These are phyloP conservation scores for Gentiana straminea DNA, from an alignment of 257 asterid species.

Conservation along the genomic window DNA sequence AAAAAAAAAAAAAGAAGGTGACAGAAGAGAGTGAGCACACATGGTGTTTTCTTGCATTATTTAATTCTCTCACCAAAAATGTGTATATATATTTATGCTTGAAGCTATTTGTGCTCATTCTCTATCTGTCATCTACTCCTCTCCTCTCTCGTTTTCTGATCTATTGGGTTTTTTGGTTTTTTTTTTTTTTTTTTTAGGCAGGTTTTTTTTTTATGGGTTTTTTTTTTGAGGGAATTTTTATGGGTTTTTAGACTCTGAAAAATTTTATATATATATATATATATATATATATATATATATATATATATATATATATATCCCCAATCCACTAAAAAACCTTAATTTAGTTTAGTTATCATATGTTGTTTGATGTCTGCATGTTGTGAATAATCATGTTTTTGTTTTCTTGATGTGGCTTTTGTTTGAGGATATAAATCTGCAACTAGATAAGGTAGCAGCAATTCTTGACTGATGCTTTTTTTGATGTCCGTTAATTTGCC, in stretches of 20 bases:
- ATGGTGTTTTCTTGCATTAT: conserved; percentile 73
- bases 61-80: not conserved
- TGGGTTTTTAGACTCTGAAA: not conserved
- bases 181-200: not conserved
- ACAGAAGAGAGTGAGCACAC: conserved; percentile 99
- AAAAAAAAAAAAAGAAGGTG: conserved; percentile 36
- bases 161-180: not conserved
- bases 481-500: not conserved
- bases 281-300: not conserved
- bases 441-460: not conserved
- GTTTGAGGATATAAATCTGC: too few relatives aligned
- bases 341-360: not conserved
- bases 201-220: not conserved
- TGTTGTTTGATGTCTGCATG: too few relatives aligned
- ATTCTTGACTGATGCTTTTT: not conserved
- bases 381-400: too few relatives aligned
- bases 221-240: too few relatives aligned
- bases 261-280: not conserved
- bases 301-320: not conserved
- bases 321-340: not conserved
- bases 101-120: conserved; percentile 86
- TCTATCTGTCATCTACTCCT: conserved; percentile 69
- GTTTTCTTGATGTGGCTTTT: too few relatives aligned
- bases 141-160: conserved; percentile 15
- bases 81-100: conserved; percentile 20